Evolutionary conservation across 805 yeast species (phyloP), one percentile per base, ranked within the genome.

Genomic region (Kuraishia ogatae): DNA sequence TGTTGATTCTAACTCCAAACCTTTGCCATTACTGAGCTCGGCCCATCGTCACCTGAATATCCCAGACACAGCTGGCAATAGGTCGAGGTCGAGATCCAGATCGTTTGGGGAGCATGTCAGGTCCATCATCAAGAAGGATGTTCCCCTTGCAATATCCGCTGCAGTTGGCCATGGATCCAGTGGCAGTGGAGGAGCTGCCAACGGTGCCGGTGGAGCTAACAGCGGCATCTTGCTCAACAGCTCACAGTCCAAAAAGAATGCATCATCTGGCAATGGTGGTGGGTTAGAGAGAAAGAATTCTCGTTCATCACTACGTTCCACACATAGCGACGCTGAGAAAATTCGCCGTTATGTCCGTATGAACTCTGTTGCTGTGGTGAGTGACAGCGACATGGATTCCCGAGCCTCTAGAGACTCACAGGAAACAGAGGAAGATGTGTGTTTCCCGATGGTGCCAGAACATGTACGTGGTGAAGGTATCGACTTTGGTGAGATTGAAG

Each of bases 371-470:
- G 43, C 43, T 15, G 43, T 35, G 19, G 71, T 70, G 15, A 68
- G 72, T 48, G 90, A 85, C 62, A 79, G 83, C 57, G 93, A 87
- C 60, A 79, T 77, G 21, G 86, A 81, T 61, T 86, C 92, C 1
- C 88, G 82, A 61, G 87, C 84, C 1, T 85, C 93, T 10, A 76
- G 90, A 60, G 82, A 84, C 20, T 84, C 92, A 2, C 96, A 89
- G 62, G 97, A 91, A 65, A 90, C 97, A 0, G 98, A 93, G 64
- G 97, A 90, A 66, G 98, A 93, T 78, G 99, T 93, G 50, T 93
- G 98, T 75, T 92, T 92, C 71, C 98, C 98, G 1, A 86, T 90
- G 89, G 73, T 83, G 52, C 84, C 88, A 2, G 86, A 85, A 57
- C 82, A 79, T 55, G 74, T 76, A 15, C 74, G 81, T 53, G 61